A percentile compares a stretch with the other conserved stretches of the same genome.
These are phyloP conservation scores for Rutstroemia sp. DNA, from an alignment of 2,329 filamentous ascomycete species.

Conservation along the genomic window DNA sequence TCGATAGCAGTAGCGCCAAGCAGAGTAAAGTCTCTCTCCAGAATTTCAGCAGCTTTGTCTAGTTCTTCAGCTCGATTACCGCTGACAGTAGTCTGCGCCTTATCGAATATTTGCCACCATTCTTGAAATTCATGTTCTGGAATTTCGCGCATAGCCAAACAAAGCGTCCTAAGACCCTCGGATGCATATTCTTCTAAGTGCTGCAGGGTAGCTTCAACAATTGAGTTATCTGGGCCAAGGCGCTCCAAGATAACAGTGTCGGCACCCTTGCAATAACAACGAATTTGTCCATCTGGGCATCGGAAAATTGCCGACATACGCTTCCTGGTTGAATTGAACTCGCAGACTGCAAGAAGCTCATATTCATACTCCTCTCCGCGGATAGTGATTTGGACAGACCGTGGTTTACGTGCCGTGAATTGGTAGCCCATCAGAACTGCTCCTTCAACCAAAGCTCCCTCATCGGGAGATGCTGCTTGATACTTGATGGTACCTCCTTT, in stretches of 20 bases:
- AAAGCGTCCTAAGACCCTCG: constrained; percentile 89
- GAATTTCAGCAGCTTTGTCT: constrained; percentile 93
- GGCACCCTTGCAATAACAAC: constrained; percentile 91
- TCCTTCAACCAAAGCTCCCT: constrained; percentile 92
- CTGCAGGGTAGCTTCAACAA: constrained; percentile 81
- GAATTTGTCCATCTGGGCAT: constrained; percentile 90
- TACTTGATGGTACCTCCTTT: constrained; percentile 84
- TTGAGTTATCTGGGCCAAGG: constrained; percentile 72
- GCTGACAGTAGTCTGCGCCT: constrained; percentile 80
- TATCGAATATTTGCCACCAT: constrained; percentile 82
- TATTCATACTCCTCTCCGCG: constrained; percentile 70
- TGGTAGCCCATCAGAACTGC: constrained; percentile 79
- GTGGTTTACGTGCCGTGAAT: constrained; percentile 85
- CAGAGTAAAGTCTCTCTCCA: constrained; percentile 85
- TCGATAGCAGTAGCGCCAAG: constrained; percentile 96
- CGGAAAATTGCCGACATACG: constrained; percentile 97
- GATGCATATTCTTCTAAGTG: constrained; percentile 99
- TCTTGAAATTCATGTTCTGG: constrained; percentile 82
- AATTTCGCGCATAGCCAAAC: constrained; percentile 88
- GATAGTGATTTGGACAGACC: constrained; percentile 75
- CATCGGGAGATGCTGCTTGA: constrained; percentile 93
- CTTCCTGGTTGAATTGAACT: constrained; percentile 97
- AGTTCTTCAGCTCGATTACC: constrained; percentile 91
- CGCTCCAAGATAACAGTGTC: constrained; percentile 97
- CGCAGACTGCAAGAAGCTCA: constrained; percentile 90